Evolutionary conservation across 495 filamentous ascomycete species (phyloP).

Genomic region (Neurospora sp.): DNA sequence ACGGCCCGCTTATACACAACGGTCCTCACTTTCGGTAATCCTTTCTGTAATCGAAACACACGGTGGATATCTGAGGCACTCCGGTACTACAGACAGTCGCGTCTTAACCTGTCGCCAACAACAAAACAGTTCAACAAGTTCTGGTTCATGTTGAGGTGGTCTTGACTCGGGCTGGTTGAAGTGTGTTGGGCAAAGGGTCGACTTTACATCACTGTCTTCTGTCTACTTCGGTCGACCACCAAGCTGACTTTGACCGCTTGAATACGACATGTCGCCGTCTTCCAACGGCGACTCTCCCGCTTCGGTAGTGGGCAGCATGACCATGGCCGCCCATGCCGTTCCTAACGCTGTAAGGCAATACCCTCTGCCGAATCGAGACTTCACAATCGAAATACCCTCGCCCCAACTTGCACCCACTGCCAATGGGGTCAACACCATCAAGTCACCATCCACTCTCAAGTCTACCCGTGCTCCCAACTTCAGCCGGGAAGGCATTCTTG

Average conservation of each 20-base stretch:
- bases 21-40: neutral
- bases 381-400: slow-evolving; percentile 38
- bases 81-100: neutral
- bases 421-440: slow-evolving; percentile 36
- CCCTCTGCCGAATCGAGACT: slow-evolving; percentile 35
- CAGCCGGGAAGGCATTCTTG: slow-evolving; percentile 47
- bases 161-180: neutral
- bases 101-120: neutral
- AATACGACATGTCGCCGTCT: slow-evolving; percentile 35
- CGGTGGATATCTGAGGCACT: neutral
- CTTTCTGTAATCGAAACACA: neutral
- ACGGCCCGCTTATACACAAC: neutral
- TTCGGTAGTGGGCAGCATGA: slow-evolving; percentile 30
- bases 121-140: neutral
- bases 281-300: slow-evolving; percentile 42
- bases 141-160: neutral
- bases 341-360: slow-evolving; percentile 30
- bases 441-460: slow-evolving; percentile 41
- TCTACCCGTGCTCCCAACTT: slow-evolving; percentile 38
- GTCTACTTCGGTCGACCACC: neutral
- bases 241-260: neutral
- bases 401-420: slow-evolving; percentile 27
- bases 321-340: slow-evolving; percentile 15
- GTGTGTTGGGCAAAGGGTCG: neutral
- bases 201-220: neutral